Evolutionary conservation across 495 filamentous ascomycete genomes (phyloP).

Genomic region (Penicillium canariense): DNA sequence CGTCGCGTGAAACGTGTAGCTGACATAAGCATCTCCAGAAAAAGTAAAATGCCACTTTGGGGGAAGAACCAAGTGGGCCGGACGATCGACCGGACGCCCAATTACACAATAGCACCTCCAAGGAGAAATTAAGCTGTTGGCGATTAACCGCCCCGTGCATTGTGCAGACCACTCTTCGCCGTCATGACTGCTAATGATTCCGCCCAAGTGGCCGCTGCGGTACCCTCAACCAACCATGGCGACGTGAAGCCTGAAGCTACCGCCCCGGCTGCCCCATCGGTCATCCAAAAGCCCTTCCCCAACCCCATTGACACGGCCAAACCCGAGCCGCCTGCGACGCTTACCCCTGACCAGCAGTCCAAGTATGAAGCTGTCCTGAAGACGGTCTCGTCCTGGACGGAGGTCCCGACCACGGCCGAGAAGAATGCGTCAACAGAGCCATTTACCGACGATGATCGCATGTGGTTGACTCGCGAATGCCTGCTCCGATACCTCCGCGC

Average conservation of each 20-base stretch:
- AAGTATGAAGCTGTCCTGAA: slow-evolving; percentile 78
- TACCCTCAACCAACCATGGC: slow-evolving; percentile 17
- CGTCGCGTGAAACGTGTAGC: slow-evolving; percentile 20
- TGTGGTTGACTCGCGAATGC: slow-evolving; percentile 91
- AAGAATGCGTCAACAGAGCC: slow-evolving; percentile 58
- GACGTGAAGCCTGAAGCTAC: slow-evolving; percentile 16
- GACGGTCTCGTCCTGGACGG: slow-evolving; percentile 64
- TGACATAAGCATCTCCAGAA: slow-evolving; percentile 20
- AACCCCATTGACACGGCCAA: slow-evolving; percentile 56
- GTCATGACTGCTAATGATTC: slow-evolving; percentile 18
- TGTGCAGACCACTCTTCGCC: not conserved
- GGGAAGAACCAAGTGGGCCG: not conserved
- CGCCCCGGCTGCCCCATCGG: slow-evolving; percentile 2
- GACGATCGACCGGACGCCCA: not conserved
- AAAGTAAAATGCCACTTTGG: slow-evolving; percentile 18
- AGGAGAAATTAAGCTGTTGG: slow-evolving; percentile 3
- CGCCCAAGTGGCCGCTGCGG: slow-evolving; percentile 3
- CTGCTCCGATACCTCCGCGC: slow-evolving; percentile 90
- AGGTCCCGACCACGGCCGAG: slow-evolving; percentile 61
- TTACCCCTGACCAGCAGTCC: slow-evolving; percentile 73
- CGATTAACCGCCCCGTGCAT: not conserved
- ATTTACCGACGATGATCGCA: slow-evolving; percentile 73
- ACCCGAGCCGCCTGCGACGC: slow-evolving; percentile 48
- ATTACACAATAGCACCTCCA: not conserved
- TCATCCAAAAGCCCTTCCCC: slow-evolving; percentile 67